Evolutionary conservation across 2,329 filamentous ascomycete species (phyloP).

Genomic region (Aspergillus fijiensis): DNA sequence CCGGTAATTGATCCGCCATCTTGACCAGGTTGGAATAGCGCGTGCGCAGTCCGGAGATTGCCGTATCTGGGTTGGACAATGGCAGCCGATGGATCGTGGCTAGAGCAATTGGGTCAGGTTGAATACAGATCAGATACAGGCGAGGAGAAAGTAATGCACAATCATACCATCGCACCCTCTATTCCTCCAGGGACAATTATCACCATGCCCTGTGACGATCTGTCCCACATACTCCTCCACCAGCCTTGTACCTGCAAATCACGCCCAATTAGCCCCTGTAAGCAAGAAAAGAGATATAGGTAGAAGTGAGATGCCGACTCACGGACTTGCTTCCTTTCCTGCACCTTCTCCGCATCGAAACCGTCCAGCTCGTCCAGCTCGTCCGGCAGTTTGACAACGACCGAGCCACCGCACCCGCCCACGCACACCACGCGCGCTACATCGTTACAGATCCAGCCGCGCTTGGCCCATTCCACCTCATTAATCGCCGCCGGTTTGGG

Average conservation of each 20-base stretch:
- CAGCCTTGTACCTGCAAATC: constrained; percentile 58
- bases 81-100: constrained; percentile 66
- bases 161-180: constrained; percentile 77
- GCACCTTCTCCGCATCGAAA: constrained; percentile 43
- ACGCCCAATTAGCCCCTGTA: background rate
- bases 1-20: constrained; percentile 40
- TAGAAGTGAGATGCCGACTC: constrained; percentile 21
- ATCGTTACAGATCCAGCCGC: constrained; percentile 84
- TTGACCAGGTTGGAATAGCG: constrained; percentile 61
- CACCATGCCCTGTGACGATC: constrained; percentile 72
- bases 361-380: constrained; percentile 59
- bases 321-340: constrained; percentile 46
- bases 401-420: constrained; percentile 76
- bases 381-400: constrained; percentile 74
- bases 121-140: constrained; percentile 22
- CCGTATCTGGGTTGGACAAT: constrained; percentile 60
- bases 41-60: constrained; percentile 58
- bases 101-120: constrained; percentile 23
- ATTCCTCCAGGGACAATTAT: constrained; percentile 82
- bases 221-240: constrained; percentile 73
- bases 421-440: constrained; percentile 80
- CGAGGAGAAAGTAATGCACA: background rate
- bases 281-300: no score
- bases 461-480: constrained; percentile 92
- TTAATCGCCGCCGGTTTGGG: constrained; percentile 82